Evolutionary conservation across 2,329 filamentous ascomycete species (phyloP).

Genomic region (Diplodia seriata): DNA sequence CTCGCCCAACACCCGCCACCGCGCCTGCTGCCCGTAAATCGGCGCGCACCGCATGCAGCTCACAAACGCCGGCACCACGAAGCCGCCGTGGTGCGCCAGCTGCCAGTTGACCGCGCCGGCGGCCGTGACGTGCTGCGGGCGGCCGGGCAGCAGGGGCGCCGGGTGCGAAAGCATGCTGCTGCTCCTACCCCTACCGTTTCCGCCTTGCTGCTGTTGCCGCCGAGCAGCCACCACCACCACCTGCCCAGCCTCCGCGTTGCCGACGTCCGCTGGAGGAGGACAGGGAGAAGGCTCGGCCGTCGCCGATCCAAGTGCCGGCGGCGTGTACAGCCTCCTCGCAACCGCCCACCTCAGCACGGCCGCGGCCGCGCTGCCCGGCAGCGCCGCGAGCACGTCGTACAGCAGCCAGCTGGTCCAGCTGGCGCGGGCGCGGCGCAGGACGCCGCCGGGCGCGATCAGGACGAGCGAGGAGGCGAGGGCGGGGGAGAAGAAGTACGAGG

Average conservation of each 20-base stretch:
- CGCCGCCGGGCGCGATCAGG: slow-evolving; percentile 78
- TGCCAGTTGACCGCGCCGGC: slow-evolving; percentile 74
- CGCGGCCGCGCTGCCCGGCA: slow-evolving; percentile 53
- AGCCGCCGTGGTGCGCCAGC: slow-evolving; percentile 69
- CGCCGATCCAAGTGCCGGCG: not conserved
- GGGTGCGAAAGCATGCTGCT: slow-evolving; percentile 5
- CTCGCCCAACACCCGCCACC: slow-evolving; percentile 66
- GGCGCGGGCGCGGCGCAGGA: slow-evolving; percentile 71
- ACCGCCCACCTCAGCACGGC: slow-evolving; percentile 64
- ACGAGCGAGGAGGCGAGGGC: slow-evolving; percentile 72
- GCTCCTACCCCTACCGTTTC: not conserved
- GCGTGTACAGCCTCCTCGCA: slow-evolving; percentile 36
- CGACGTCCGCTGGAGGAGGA: no score
- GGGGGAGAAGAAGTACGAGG: slow-evolving; percentile 75
- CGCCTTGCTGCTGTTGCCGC: not conserved
- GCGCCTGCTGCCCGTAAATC: slow-evolving; percentile 67
- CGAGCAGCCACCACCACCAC: not conserved
- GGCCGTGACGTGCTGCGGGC: slow-evolving; percentile 58
- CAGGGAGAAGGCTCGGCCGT: not conserved
- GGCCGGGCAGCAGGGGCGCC: slow-evolving; percentile 53
- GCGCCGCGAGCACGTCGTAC: slow-evolving; percentile 60
- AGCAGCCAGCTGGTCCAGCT: slow-evolving; percentile 67
- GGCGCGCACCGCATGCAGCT: slow-evolving; percentile 74
- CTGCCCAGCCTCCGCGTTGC: slow-evolving; percentile 2
- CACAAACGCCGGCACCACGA: slow-evolving; percentile 70